Evolutionary conservation across 139 green algal genomes (phyloP).

Genomic region (Auxenochlorella pyrenoidosa): DNA sequence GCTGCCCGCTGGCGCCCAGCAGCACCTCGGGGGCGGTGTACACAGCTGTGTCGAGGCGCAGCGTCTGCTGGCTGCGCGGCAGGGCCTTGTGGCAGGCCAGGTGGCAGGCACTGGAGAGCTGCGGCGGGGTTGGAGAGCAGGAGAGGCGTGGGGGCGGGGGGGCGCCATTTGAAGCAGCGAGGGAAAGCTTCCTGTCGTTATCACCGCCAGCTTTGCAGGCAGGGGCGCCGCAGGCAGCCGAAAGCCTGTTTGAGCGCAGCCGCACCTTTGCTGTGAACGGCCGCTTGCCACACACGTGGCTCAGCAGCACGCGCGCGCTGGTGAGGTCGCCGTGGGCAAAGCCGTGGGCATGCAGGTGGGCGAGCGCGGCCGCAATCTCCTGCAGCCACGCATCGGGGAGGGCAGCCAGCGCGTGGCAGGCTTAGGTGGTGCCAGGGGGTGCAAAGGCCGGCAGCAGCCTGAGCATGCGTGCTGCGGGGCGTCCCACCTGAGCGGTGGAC

Average conservation of each 20-base stretch:
- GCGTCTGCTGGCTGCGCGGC: neutral
- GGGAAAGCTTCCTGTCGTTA: too few species aligned
- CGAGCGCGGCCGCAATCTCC: neutral
- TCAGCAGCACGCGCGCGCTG: neutral
- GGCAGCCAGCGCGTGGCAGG: too few species aligned
- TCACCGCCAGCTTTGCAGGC: neutral
- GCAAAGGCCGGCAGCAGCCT: too few species aligned
- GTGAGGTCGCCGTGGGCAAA: neutral
- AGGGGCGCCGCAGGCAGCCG: neutral
- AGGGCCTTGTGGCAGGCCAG: neutral
- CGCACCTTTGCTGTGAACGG: neutral
- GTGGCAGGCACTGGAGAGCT: slow-evolving; percentile 1
- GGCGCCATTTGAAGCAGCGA: too few species aligned
- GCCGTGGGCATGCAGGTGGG: neutral
- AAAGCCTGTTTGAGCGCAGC: too few species aligned
- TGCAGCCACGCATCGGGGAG: neutral
- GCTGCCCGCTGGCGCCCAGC: neutral
- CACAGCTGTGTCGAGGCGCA: neutral
- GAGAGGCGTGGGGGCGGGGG: neutral
- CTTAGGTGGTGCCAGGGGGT: too few species aligned
- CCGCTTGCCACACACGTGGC: neutral
- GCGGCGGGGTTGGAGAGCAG: too few species aligned
- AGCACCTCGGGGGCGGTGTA: slow-evolving; percentile 6
- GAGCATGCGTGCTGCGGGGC: too few species aligned
- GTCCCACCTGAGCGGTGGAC: neutral